A percentile compares a stretch with the other conserved stretches of the same genome.
Evolutionary conservation across 2,329 filamentous ascomycete species (phyloP).

Genomic region (Waltergamsia citrina): DNA sequence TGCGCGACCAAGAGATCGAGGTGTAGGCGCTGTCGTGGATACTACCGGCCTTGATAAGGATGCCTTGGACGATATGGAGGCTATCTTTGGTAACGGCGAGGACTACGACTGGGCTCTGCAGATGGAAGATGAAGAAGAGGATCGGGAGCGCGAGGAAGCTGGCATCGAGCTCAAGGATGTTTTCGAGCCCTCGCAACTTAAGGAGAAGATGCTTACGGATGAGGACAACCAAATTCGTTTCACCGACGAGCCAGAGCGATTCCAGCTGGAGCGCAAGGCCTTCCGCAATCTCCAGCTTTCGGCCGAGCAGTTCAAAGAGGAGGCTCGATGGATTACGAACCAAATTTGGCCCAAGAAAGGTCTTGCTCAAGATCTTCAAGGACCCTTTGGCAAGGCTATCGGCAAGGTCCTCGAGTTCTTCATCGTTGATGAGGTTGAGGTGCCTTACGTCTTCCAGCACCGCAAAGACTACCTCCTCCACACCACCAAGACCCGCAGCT

Average conservation of each 20-base stretch:
- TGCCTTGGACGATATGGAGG: constrained; percentile 89
- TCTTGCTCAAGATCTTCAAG: constrained; percentile 60
- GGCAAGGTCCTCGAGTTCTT: constrained; percentile 92
- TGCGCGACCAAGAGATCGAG: constrained; percentile 67
- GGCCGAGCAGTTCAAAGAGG: constrained; percentile 80
- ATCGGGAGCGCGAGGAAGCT: constrained; percentile 69
- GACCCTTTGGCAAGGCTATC: constrained; percentile 79
- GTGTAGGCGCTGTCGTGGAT: constrained; percentile 62
- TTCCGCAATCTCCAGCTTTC: constrained; percentile 77
- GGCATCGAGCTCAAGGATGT: constrained; percentile 92
- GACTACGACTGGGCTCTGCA: constrained; percentile 95
- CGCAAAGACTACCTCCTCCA: constrained; percentile 97
- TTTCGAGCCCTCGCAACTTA: constrained; percentile 91
- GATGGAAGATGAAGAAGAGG: constrained; percentile 77
- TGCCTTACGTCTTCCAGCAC: constrained; percentile 96
- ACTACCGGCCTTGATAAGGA: constrained; percentile 83
- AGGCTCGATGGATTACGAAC: constrained; percentile 85
- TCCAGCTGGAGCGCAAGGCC: constrained; percentile 81
- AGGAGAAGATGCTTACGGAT: constrained; percentile 90
- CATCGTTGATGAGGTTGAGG: constrained; percentile 87
- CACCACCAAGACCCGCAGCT: constrained; percentile 58
- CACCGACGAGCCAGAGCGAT: constrained; percentile 85
- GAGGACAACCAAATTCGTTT: constrained; percentile 87
- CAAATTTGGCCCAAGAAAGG: constrained; percentile 84
- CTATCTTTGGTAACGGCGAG: constrained; percentile 89